Percentiles rank a stretch among this genome's conserved stretches.
These are phyloP conservation scores for Trichoderma koningiopsis DNA, from an alignment of 2,329 filamentous ascomycete species.

Conservation along the genomic window DNA sequence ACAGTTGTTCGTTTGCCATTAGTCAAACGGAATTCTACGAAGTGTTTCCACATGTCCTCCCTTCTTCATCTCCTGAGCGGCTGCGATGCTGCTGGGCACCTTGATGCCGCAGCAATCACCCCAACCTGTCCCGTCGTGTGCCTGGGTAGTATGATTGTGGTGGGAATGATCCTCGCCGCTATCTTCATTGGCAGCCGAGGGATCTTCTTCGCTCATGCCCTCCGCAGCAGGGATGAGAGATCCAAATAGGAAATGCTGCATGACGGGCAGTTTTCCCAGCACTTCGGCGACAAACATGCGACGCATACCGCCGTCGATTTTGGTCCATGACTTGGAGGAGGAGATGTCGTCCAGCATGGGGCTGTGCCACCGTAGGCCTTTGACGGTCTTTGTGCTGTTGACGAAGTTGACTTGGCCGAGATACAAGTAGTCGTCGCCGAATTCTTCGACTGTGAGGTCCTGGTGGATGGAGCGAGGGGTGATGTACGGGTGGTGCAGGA, in stretches of 20 bases:
- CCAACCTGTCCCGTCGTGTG: slow-evolving; percentile 71
- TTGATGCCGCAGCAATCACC: slow-evolving; percentile 98
- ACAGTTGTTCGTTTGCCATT: slow-evolving; percentile 26
- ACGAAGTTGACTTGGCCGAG: slow-evolving; percentile 92
- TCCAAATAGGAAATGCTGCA: slow-evolving; percentile 98
- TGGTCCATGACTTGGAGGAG: slow-evolving; percentile 82
- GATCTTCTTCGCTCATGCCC: slow-evolving; percentile 73
- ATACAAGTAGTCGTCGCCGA: slow-evolving; percentile 80
- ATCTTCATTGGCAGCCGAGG: slow-evolving; percentile 49
- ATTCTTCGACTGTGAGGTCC: slow-evolving; percentile 83
- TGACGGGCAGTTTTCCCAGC: slow-evolving; percentile 88
- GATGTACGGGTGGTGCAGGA: slow-evolving; percentile 80
- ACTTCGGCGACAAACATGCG: slow-evolving; percentile 97
- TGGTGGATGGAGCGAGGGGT: slow-evolving; percentile 85
- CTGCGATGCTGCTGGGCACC: slow-evolving; percentile 90
- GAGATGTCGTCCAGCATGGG: slow-evolving; percentile 99
- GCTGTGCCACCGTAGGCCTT: slow-evolving; percentile 91
- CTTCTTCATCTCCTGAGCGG: slow-evolving; percentile 86
- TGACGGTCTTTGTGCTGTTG: slow-evolving; percentile 94
- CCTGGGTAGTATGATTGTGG: slow-evolving; percentile 62
- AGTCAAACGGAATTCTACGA: slow-evolving; percentile 82
- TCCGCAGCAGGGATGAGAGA: slow-evolving; percentile 77
- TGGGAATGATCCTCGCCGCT: slow-evolving; percentile 63
- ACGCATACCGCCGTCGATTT: slow-evolving; percentile 93
- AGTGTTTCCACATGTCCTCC: slow-evolving; percentile 60